A percentile compares a stretch with the other conserved stretches of the same genome.
Conservation (phyloP, 257 asterid genomes). For the Nicotiana otophora region DNA sequence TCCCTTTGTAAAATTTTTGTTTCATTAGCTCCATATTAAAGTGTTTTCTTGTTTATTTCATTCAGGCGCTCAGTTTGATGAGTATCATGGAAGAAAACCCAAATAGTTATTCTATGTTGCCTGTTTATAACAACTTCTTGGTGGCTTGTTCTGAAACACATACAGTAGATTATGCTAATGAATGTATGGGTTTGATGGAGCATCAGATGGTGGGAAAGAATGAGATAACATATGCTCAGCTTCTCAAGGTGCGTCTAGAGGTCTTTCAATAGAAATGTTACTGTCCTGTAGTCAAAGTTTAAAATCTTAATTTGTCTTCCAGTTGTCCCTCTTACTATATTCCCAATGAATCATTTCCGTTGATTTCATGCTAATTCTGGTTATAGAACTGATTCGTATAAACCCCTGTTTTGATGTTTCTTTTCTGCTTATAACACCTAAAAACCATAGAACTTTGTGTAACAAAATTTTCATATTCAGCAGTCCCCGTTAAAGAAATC, state of each 20-base stretch:
- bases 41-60: slow-evolving; percentile 16
- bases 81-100: slow-evolving; percentile 41
- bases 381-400: neutral
- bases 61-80: slow-evolving; percentile 63
- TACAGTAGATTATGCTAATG: slow-evolving; percentile 43
- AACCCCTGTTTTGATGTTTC: neutral
- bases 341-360: neutral
- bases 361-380: neutral
- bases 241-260: slow-evolving; percentile 61
- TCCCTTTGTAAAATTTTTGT: neutral
- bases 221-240: slow-evolving; percentile 55
- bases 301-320: neutral
- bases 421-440: neutral
- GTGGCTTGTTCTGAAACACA: slow-evolving; percentile 45
- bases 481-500: neutral
- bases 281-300: neutral
- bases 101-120: slow-evolving; percentile 47
- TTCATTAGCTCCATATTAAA: neutral
- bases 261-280: neutral
- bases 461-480: neutral
- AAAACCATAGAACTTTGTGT: neutral
- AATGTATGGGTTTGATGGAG: slow-evolving; percentile 71
- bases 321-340: neutral
- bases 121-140: slow-evolving; percentile 53
- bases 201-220: slow-evolving; percentile 67